These are phyloP conservation scores for Solanum appendiculatum DNA, from an alignment of 257 asterid genomes.

Conservation along the genomic window DNA sequence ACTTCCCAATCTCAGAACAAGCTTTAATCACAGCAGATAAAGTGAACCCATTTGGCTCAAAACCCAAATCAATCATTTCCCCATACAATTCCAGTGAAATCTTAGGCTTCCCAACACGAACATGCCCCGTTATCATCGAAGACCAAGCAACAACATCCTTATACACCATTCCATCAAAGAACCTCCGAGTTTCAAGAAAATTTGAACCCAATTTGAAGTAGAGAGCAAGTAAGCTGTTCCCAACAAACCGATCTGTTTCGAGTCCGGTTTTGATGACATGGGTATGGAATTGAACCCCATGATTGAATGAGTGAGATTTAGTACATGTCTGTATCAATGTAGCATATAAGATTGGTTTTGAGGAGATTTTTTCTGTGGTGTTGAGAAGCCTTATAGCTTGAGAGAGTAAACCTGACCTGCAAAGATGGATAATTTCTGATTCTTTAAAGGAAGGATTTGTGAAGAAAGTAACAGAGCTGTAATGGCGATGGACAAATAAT, in stretches of 20 bases:
- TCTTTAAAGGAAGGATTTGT: constrained; percentile 1
- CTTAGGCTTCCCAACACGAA: constrained; percentile 35
- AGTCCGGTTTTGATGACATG: constrained; percentile 54
- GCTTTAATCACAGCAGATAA: constrained; percentile 71
- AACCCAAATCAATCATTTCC: constrained; percentile 41
- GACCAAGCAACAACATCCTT: constrained; percentile 89
- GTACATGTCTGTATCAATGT: constrained; percentile 44
- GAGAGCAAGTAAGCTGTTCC: constrained; percentile 61
- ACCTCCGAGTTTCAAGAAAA: constrained; percentile 29
- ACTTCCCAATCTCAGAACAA: constrained; percentile 36
- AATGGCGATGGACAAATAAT: constrained; percentile 6
- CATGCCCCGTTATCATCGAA: constrained; percentile 72
- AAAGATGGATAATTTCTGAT: constrained; percentile 37
- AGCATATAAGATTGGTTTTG: constrained; percentile 49
- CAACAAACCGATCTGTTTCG: constrained; percentile 63
- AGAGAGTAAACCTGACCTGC: constrained; percentile 32
- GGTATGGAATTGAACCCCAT: constrained; percentile 72
- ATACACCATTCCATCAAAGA: constrained; percentile 40
- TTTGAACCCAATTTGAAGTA: constrained; percentile 43
- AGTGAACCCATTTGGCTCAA: constrained; percentile 53
- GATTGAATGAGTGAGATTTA: constrained; percentile 21
- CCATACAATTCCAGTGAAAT: constrained; percentile 29
- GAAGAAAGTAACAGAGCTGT: neutral
- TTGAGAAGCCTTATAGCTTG: constrained; percentile 34
- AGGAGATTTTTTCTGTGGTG: neutral